Evolutionary conservation across 257 asterid species (phyloP), one percentile per base, ranked within the genome.

Genomic region (Forsythia suspensa): DNA sequence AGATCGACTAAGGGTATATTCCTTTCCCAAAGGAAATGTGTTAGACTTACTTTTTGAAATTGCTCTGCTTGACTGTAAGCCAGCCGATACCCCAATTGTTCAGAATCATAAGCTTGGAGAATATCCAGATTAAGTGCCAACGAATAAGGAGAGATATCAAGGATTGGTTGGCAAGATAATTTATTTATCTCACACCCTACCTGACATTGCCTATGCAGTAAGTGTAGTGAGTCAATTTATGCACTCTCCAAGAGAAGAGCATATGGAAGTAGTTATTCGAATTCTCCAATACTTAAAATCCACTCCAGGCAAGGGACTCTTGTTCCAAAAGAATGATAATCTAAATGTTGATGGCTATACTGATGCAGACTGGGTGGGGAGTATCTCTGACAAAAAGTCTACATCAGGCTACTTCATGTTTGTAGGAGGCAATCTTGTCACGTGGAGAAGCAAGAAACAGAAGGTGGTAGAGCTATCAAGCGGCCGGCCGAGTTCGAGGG

Each of bases 21-120:
- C 21, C 51, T 75, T 5, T 11, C 55, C 36, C 57, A 63, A 72
- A 8, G 21, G 16, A 72, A 72, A 44, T 72, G 8, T 72, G 11
- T n/a, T 72, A 6, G 65, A 72, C 76, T 29, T 72, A 11, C 40
- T 75, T 36, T 12, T 29, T 16, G 43, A 75, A 61, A 42, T 9
- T 10, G 38, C 72, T 38, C 18, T 41, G 43, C 61, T 75, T 7
- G 70, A 51, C 5, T 51, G 59, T 15, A 51, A 51, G n/a, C 59
- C 59, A 10, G n/a, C 59, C 3, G 59, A 51, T 46, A 75, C 43
- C 3, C 38, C 66, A 12, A 21, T 75, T 8, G 61, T 63, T 48
- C 4, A 63, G 34, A 75, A 75, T 16, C 72, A 75, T 24, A 48
- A 48, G 42, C 39, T 61, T 16, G 69, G 37, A 61, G 79, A 34